Base-by-base conservation (phyloP, 495 filamentous ascomycete species). In the Gamarada debralockiae region DNA sequence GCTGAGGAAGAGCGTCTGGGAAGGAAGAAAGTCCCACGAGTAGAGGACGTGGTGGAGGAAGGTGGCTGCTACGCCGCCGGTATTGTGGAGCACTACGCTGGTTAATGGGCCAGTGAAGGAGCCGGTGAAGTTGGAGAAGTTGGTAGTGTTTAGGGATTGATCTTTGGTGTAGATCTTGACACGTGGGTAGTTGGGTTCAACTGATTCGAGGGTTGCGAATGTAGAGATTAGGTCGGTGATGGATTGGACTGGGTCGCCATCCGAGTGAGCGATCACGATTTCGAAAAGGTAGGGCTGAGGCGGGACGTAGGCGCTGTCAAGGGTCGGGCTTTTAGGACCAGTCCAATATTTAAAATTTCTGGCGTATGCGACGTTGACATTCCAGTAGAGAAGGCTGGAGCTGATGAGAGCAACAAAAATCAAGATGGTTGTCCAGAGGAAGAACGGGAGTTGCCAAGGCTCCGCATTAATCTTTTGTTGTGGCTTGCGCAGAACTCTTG, bases 11-110 rank as follows among this genome's bases (percentile, higher is more conserved):
- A 77, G 47, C 1, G 69, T 73, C 50, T 76, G 71, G 22, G 61
- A 57, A 21, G 73, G 65, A 5, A 77, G 63, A 12, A 52, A 53
- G 31, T 74, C 69, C 66, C 69, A 77, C 44, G 63, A 31, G 27
- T 55, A 47, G 2, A 71, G 33, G 45, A 77, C 72, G 51, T 77
- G 73, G 50, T 63, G 45, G 21, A 77, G 69, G 56, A 69, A 74
- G 15, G 71, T 69, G 7, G 67, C 70, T 5, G 66, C 61, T 53
- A 71, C 65, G 2, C 73, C 65, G 13, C 73, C 72, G 23, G 52
- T 53, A 37, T 77, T 75, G 8, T 60, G 60, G 13, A 71, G 59
- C 0, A 50, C 48, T 31, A 61, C 59, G 18, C 70, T 59, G 7
- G 2, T 20, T 1, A 56, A 10, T 2, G 43, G n/a, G 24, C 49